These are phyloP conservation scores for Blastocystis sp. DNA, from an alignment of 352 stramenopile genomes.

Conservation along the genomic window DNA sequence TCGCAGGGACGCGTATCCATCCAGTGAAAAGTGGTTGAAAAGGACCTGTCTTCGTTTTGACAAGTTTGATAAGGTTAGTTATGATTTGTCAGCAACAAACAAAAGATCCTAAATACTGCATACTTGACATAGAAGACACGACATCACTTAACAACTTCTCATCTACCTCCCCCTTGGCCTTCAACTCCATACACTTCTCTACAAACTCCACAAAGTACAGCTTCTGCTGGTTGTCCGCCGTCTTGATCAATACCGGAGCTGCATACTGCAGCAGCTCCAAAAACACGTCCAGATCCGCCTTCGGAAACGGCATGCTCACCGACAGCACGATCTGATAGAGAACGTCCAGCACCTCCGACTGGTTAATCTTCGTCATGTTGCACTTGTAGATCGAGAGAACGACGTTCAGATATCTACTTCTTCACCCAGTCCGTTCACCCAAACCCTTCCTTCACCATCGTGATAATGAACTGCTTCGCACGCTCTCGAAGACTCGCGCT, in stretches of 20 bases:
- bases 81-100: conserved; percentile 40
- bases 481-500: not conserved
- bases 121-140: not conserved
- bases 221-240: conserved; percentile 26
- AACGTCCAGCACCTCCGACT: not conserved
- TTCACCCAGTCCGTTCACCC: no score
- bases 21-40: not conserved
- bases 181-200: conserved; percentile 22
- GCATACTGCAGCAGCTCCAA: not conserved
- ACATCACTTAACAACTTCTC: not conserved
- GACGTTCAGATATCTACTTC: not conserved
- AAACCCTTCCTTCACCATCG: conserved; percentile 3
- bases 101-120: conserved; percentile 21
- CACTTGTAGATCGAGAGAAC: not conserved
- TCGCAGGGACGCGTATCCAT: not conserved
- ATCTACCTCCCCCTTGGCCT: not conserved
- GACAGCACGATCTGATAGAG: not conserved
- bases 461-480: not conserved
- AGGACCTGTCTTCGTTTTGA: not conserved
- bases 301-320: conserved; percentile 22
- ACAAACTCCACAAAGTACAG: conserved; percentile 30
- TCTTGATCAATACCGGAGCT: not conserved
- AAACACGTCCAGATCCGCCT: not conserved
- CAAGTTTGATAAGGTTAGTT: no score
- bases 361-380: not conserved